phyloP scores from a whole-genome alignment of 148 eudicot species.

The Beta vulgaris region DNA sequence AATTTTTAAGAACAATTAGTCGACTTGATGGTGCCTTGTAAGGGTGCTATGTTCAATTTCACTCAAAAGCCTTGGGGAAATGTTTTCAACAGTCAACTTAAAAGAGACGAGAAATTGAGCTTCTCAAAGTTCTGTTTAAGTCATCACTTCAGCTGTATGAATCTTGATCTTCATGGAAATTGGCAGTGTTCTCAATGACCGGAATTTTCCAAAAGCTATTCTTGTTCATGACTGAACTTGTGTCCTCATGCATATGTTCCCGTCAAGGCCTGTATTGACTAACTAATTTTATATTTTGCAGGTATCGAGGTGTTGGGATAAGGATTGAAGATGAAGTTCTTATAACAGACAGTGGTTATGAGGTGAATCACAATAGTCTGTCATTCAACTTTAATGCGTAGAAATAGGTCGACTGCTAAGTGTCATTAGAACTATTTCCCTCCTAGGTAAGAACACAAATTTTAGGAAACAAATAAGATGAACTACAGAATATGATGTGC shows the following conservation, averaged over 20 bases:
- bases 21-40: neutral
- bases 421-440: neutral
- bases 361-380: slow-evolving; percentile 43
- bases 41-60: neutral
- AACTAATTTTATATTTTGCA: slow-evolving; percentile 31
- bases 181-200: neutral
- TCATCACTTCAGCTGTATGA: neutral
- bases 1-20: neutral
- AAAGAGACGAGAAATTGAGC: neutral
- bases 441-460: neutral
- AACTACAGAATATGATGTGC: neutral
- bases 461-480: neutral
- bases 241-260: neutral
- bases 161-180: neutral
- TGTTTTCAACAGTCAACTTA: neutral
- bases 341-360: slow-evolving; percentile 78
- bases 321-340: slow-evolving; percentile 94
- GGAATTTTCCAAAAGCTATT: neutral
- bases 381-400: neutral
- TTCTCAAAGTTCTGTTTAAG: neutral
- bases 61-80: neutral
- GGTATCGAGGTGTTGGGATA: slow-evolving; percentile 90
- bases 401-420: no score
- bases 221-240: neutral
- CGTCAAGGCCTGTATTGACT: neutral